Conservation (phyloP, 768 basidiomycete genomes). For the Lactarius hatsudake region DNA sequence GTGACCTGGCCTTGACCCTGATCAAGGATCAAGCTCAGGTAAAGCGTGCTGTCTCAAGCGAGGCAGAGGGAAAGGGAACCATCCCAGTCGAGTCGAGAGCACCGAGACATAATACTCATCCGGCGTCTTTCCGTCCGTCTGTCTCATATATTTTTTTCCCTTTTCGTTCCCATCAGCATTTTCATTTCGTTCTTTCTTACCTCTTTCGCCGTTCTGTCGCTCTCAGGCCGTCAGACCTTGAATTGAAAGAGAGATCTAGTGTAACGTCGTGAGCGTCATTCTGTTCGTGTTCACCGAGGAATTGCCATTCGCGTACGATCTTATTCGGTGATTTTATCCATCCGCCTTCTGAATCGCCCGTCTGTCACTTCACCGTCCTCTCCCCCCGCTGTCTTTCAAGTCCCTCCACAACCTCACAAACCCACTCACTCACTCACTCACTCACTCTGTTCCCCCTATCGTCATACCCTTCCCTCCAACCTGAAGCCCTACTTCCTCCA, state of each 20-base stretch:
- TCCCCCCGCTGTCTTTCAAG: conserved; percentile 12
- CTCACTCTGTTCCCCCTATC: not conserved
- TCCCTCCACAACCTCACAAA: conserved; percentile 8
- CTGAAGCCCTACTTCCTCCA: conserved; percentile 11
- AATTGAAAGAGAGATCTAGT: not conserved
- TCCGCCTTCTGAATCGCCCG: conserved; percentile 9
- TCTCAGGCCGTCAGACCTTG: not conserved
- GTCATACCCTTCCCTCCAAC: conserved; percentile 14
- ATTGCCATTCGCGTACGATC: conserved; percentile 15
- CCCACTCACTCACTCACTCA: not conserved
- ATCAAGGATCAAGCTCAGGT: not conserved
- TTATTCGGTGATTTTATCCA: conserved; percentile 24
- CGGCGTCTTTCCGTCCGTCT: not conserved
- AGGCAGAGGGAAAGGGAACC: not conserved
- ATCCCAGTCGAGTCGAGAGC: not conserved
- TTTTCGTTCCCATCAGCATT: not conserved
- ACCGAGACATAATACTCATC: not conserved
- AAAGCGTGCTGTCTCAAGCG: not conserved
- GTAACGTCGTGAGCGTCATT: not conserved
- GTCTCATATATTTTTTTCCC: not conserved
- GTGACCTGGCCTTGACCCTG: not conserved
- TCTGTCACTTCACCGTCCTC: conserved; percentile 4
- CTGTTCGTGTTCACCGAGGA: conserved; percentile 6
- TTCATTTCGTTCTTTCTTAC: conserved; percentile 1
- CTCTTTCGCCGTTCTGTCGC: conserved; percentile 1